These are phyloP conservation scores for Trametes versicolor DNA, from an alignment of 1,284 basidiomycete species.

Conservation along the genomic window DNA sequence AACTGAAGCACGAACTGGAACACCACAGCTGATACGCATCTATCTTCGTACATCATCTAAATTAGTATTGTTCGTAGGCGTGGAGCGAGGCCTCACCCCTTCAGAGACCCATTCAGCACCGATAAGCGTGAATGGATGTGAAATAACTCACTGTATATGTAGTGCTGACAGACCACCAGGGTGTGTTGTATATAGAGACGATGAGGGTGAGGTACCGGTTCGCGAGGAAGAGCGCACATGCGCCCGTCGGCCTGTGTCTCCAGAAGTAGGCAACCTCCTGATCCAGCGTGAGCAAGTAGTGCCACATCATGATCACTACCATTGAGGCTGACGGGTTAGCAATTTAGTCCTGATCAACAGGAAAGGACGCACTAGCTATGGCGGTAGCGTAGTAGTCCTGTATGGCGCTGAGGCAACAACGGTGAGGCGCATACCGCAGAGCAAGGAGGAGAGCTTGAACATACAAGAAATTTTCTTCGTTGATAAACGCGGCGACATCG, in stretches of 20 bases:
- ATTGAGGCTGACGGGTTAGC: too few relatives aligned
- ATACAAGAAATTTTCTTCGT: too few relatives aligned
- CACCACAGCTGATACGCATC: neutral
- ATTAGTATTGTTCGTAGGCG: too few relatives aligned
- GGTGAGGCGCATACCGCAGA: too few relatives aligned
- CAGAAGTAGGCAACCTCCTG: constrained; percentile 21
- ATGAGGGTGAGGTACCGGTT: constrained; percentile 12
- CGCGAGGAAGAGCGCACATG: constrained; percentile 9
- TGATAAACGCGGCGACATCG: too few relatives aligned
- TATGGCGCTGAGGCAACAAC: too few relatives aligned
- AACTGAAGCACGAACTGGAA: neutral
- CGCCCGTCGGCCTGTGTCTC: constrained; percentile 1
- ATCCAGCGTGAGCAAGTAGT: constrained; percentile 18
- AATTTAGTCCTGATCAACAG: too few relatives aligned
- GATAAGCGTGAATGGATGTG: neutral
- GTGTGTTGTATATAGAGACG: neutral
- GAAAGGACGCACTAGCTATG: too few relatives aligned
- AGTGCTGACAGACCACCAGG: neutral
- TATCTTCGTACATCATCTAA: neutral
- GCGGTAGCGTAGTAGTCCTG: too few relatives aligned
- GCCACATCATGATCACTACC: constrained; percentile 16
- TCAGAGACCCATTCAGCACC: neutral
- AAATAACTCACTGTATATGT: neutral
- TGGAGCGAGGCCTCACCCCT: neutral
- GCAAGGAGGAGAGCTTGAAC: too few relatives aligned